These are phyloP conservation scores for Wickerhamiella infanticola DNA, from an alignment of 1,139 yeast genomes.

Conservation along the genomic window DNA sequence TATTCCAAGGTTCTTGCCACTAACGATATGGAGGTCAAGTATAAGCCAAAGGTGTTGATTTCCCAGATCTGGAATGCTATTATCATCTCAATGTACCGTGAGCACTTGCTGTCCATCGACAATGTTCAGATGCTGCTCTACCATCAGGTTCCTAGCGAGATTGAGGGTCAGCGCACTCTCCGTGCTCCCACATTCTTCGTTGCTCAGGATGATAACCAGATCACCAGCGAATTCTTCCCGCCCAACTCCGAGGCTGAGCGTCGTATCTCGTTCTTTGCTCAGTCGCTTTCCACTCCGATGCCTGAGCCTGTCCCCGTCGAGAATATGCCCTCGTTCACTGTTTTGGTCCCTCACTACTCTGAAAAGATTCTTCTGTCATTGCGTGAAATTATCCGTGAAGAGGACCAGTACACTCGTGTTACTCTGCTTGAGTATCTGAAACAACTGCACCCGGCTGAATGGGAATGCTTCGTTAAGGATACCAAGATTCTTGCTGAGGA, in stretches of 20 bases:
- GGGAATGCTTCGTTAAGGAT: conserved; percentile 98
- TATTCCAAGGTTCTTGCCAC: conserved; percentile 95
- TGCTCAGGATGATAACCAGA: conserved; percentile 91
- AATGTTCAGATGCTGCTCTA: conserved; percentile 93
- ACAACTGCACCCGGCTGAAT: conserved; percentile 95
- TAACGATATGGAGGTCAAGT: conserved; percentile 96
- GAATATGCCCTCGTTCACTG: conserved; percentile 98
- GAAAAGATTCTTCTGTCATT: conserved; percentile 90
- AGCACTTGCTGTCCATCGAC: conserved; percentile 90
- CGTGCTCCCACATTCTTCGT: conserved; percentile 98
- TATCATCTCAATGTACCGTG: conserved; percentile 96
- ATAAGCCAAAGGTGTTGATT: conserved; percentile 94
- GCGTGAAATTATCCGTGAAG: conserved; percentile 96
- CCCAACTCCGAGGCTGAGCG: conserved; percentile 95
- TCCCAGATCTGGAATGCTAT: conserved; percentile 99
- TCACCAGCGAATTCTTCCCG: conserved; percentile 93
- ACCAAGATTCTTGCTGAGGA: conserved; percentile 97
- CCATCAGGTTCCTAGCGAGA: conserved; percentile 87
- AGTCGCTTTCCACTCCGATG: conserved; percentile 93
- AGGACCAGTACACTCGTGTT: conserved; percentile 95
- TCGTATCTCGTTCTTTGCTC: conserved; percentile 97
- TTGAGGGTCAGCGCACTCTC: conserved; percentile 94
- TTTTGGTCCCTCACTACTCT: conserved; percentile 92
- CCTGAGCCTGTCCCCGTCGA: conserved; percentile 98
- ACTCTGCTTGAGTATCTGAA: conserved; percentile 90